phyloP scores from a whole-genome alignment of 2,329 filamentous ascomycete species.

The Paraconiothyrium sp. region DNA sequence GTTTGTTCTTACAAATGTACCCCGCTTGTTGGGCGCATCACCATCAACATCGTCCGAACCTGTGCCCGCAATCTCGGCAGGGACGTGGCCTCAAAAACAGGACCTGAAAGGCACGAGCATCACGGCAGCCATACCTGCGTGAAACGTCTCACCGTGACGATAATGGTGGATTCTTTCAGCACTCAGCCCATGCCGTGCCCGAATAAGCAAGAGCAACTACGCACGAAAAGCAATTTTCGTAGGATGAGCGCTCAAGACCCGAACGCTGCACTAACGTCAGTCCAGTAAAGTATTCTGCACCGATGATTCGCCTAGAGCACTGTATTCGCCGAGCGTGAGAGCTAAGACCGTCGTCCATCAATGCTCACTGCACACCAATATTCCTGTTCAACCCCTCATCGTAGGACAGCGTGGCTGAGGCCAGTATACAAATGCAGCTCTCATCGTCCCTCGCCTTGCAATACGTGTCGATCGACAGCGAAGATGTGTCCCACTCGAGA shows the following conservation, averaged over 20 bases:
- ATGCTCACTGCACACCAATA: not conserved
- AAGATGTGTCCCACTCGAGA: too few species aligned
- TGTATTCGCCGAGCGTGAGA: not conserved
- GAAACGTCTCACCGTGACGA: not conserved
- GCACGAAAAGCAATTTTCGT: constrained; percentile 1
- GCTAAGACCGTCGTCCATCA: not conserved
- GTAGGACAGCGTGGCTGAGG: constrained; percentile 11
- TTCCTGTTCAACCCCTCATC: not conserved
- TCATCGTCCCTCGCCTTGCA: too few species aligned
- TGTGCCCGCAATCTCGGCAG: constrained; percentile 1
- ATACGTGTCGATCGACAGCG: too few species aligned
- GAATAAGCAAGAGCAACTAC: constrained; percentile 3
- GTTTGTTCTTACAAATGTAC: constrained; percentile 3
- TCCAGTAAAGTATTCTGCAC: not conserved
- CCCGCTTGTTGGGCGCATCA: constrained; percentile 11
- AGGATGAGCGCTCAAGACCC: not conserved
- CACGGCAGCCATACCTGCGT: constrained; percentile 2
- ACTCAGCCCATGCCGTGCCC: constrained; percentile 10
- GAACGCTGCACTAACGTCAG: not conserved
- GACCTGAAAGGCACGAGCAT: not conserved
- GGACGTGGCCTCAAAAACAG: not conserved
- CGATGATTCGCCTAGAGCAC: too few species aligned
- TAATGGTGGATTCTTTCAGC: not conserved
- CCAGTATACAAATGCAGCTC: not conserved
- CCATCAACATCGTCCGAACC: constrained; percentile 9